Evolutionary conservation across 345 rosid genomes (phyloP).

Genomic region (Erodium maritimum): DNA sequence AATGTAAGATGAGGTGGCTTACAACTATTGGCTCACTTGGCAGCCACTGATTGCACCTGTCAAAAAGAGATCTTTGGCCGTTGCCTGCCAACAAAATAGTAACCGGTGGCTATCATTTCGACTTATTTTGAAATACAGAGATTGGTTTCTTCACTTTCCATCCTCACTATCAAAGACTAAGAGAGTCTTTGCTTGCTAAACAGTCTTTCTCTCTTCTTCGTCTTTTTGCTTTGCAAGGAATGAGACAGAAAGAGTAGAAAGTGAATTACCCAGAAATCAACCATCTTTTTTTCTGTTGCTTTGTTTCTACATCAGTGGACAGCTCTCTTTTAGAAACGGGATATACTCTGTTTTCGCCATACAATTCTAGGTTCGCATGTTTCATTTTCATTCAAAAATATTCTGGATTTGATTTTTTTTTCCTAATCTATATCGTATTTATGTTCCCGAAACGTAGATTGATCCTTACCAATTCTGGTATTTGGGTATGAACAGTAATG

Average conservation of each 20-base stretch:
- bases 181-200: too few relatives aligned
- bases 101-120: slow-evolving; percentile 22
- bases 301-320: too few relatives aligned
- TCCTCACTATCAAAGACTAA: too few relatives aligned
- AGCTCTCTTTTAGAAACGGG: too few relatives aligned
- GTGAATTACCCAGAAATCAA: neutral
- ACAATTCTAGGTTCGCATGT: neutral
- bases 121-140: neutral
- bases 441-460: too few relatives aligned
- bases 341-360: neutral
- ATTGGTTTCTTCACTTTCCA: neutral
- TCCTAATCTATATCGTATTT: too few relatives aligned
- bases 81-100: slow-evolving; percentile 17
- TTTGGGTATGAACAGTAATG: neutral
- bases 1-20: neutral
- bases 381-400: too few relatives aligned
- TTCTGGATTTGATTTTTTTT: too few relatives aligned
- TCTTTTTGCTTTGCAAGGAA: neutral
- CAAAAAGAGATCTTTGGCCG: slow-evolving; percentile 8
- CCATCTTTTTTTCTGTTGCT: neutral
- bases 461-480: neutral
- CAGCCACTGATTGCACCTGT: neutral
- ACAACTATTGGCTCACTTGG: slow-evolving; percentile 9
- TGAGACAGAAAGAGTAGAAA: neutral
- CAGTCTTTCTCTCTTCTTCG: neutral